Conservation (phyloP, 108 stramenopile genomes). For the Cylindrotheca closterium region DNA sequence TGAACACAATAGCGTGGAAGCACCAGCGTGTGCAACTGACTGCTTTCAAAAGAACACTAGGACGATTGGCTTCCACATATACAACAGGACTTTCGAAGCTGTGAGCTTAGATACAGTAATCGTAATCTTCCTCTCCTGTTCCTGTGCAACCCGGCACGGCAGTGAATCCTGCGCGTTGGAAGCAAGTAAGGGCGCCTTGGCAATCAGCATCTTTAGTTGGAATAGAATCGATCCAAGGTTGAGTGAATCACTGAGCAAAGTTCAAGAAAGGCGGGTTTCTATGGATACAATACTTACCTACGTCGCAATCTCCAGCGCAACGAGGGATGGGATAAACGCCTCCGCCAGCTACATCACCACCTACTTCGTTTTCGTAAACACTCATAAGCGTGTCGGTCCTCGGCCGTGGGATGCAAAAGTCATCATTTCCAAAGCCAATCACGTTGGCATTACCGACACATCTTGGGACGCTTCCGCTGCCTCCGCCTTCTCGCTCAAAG, state of each 20-base stretch:
- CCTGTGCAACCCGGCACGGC: not conserved
- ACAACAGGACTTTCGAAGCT: too few relatives aligned
- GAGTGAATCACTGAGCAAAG: not conserved
- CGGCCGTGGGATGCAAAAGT: not conserved
- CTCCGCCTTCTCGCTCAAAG: not conserved
- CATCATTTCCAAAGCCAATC: not conserved
- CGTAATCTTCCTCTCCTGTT: not conserved
- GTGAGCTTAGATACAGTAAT: not conserved
- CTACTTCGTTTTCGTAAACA: not conserved
- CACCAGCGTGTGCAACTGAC: too few relatives aligned
- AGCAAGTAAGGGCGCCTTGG: not conserved
- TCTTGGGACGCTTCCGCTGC: not conserved
- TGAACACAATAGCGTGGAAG: too few relatives aligned
- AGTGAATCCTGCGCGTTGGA: not conserved
- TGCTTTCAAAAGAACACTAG: too few relatives aligned
- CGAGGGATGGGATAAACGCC: not conserved
- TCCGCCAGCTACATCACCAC: not conserved
- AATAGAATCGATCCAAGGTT: not conserved
- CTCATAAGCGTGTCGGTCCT: not conserved
- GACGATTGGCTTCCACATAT: too few relatives aligned
- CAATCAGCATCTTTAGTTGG: not conserved
- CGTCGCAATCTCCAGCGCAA: not conserved
- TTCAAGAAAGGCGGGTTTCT: not conserved
- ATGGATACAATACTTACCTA: not conserved
- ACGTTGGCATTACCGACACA: not conserved